Evolutionary conservation across 495 filamentous ascomycete species (phyloP).

Genomic region (Tetracladium setigerum): DNA sequence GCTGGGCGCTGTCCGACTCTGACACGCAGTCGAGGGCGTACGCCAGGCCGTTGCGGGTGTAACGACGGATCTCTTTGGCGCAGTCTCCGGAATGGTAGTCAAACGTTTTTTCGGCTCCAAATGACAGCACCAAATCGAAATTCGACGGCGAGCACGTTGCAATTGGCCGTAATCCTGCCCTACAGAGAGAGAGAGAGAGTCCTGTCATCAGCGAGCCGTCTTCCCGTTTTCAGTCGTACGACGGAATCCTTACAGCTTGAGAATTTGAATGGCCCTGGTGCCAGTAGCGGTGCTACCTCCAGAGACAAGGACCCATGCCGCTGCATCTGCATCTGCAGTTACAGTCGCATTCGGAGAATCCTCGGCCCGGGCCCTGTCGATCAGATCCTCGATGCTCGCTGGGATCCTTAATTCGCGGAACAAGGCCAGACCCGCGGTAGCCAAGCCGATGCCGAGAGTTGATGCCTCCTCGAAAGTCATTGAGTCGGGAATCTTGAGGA

Average conservation of each 20-base stretch:
- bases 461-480: conserved; percentile 36
- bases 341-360: too few species aligned
- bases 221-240: too few species aligned
- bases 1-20: conserved; percentile 18
- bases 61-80: conserved; percentile 32
- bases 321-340: too few species aligned
- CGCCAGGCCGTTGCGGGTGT: conserved; percentile 25
- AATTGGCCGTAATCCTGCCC: conserved; percentile 35
- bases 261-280: conserved; percentile 51
- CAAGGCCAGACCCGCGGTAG: conserved; percentile 39
- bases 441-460: conserved; percentile 42
- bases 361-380: conserved; percentile 7
- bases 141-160: conserved; percentile 50
- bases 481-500: conserved; percentile 35
- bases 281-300: conserved; percentile 53
- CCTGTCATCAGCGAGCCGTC: conserved; percentile 1
- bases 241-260: conserved; percentile 36
- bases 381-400: conserved; percentile 16
- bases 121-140: conserved; percentile 40
- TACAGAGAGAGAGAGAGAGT: too few species aligned
- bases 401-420: conserved; percentile 26
- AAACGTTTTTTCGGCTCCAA: conserved; percentile 45
- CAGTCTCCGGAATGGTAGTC: conserved; percentile 42
- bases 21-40: conserved; percentile 30
- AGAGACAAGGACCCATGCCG: conserved; percentile 48